A percentile compares a stretch with the other conserved stretches of the same genome.
Conservation (phyloP, 1,284 basidiomycete genomes). For the Cutaneotrichosporon cavernicola region DNA sequence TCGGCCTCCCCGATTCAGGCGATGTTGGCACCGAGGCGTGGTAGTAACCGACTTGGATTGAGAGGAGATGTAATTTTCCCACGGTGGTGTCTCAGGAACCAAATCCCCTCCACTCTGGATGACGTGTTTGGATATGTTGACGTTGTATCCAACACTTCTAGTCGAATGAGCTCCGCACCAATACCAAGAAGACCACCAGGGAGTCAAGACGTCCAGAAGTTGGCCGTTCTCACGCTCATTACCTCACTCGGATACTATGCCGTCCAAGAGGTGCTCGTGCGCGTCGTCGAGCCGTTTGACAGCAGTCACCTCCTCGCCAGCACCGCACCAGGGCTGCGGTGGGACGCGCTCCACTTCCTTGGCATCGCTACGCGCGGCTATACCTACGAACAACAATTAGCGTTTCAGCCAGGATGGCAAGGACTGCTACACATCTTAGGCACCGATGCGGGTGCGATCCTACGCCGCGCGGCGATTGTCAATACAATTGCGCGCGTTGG, state of each 20-base stretch:
- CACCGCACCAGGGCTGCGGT: constrained; percentile 60
- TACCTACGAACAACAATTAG: constrained; percentile 77
- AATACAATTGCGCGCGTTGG: constrained; percentile 37
- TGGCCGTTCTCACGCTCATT: background rate
- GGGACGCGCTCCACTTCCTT: constrained; percentile 84
- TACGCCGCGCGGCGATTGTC: constrained; percentile 36
- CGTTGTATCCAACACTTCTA: background rate
- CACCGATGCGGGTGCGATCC: constrained; percentile 23
- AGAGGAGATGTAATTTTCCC: background rate
- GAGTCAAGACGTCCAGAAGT: background rate
- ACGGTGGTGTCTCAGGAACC: constrained; percentile 3
- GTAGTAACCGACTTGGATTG: constrained; percentile 26
- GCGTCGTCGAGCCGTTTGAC: constrained; percentile 36
- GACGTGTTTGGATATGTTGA: background rate
- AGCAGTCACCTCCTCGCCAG: constrained; percentile 30
- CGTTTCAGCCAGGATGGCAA: constrained; percentile 76
- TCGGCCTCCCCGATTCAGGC: constrained; percentile 45
- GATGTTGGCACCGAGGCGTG: constrained; percentile 52
- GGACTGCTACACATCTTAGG: constrained; percentile 57
- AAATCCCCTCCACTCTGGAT: background rate
- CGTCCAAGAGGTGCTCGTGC: constrained; percentile 23
- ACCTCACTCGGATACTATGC: constrained; percentile 21
- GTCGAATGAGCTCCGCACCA: background rate
- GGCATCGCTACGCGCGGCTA: constrained; percentile 65
- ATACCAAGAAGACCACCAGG: background rate